phyloP scores from a whole-genome alignment of 2,329 filamentous ascomycete species.

The Alternaria panax region DNA sequence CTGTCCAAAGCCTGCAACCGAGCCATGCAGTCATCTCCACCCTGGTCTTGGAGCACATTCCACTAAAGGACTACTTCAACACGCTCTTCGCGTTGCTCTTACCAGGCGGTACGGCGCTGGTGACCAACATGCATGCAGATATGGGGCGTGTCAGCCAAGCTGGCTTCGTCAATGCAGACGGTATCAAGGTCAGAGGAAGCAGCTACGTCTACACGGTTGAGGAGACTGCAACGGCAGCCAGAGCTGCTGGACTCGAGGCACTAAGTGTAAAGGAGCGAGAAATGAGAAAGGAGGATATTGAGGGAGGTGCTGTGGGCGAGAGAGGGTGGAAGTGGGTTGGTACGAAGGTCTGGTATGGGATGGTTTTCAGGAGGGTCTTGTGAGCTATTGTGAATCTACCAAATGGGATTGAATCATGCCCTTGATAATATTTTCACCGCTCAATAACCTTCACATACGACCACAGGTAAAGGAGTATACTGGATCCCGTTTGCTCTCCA shows the following conservation, averaged over 20 bases:
- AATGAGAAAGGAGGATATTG: constrained; percentile 41
- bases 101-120: constrained; percentile 59
- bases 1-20: constrained; percentile 16
- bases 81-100: constrained; percentile 54
- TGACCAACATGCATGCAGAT: constrained; percentile 74
- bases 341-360: constrained; percentile 50
- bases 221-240: constrained; percentile 62
- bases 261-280: constrained; percentile 37
- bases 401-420: not conserved
- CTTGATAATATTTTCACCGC: not conserved
- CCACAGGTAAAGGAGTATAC: not conserved
- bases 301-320: constrained; percentile 38
- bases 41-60: constrained; percentile 70
- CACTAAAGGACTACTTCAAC: constrained; percentile 59
- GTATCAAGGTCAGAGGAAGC: constrained; percentile 63
- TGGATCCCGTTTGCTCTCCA: not conserved
- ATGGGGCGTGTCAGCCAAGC: constrained; percentile 68
- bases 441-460: not conserved
- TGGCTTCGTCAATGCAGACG: constrained; percentile 65
- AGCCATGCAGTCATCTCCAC: constrained; percentile 64
- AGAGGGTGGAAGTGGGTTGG: constrained; percentile 53
- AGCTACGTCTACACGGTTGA: constrained; percentile 65
- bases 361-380: constrained; percentile 34
- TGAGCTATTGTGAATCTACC: not conserved
- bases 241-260: constrained; percentile 41